Evolutionary conservation across 2,329 filamentous ascomycete species (phyloP).

Genomic region (Monilinia fructigena): DNA sequence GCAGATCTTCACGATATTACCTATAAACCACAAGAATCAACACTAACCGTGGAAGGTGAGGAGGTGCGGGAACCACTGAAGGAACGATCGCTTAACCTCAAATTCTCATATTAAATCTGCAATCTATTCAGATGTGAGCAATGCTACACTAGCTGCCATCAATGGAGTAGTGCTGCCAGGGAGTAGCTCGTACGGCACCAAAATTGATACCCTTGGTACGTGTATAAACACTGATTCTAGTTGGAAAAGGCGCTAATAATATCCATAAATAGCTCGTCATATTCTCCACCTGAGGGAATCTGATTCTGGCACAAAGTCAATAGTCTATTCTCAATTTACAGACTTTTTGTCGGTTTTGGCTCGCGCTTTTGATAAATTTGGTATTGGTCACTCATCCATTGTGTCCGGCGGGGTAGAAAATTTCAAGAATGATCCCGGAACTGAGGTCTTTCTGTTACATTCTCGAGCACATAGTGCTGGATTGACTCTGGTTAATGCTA

Average conservation of each 20-base stretch:
- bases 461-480: conserved; percentile 86
- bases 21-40: conserved; percentile 66
- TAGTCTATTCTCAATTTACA: conserved; percentile 90
- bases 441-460: conserved; percentile 86
- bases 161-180: conserved; percentile 73
- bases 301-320: conserved; percentile 83
- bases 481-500: conserved; percentile 88
- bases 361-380: conserved; percentile 66
- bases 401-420: conserved; percentile 65
- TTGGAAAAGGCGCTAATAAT: not conserved
- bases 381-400: conserved; percentile 72
- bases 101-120: conserved; percentile 38
- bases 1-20: conserved; percentile 82
- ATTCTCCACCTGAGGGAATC: conserved; percentile 80
- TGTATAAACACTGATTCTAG: not conserved
- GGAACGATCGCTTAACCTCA: conserved; percentile 31
- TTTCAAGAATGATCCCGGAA: conserved; percentile 71
- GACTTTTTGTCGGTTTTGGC: conserved; percentile 76
- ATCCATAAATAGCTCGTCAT: conserved; percentile 57
- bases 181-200: conserved; percentile 74
- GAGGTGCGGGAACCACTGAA: conserved; percentile 41
- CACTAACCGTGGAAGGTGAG: conserved; percentile 63
- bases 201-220: conserved; percentile 70
- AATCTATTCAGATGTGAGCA: conserved; percentile 78
- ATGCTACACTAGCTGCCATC: conserved; percentile 72